These are phyloP conservation scores for Carpinus fangiana DNA, from an alignment of 306 rosid genomes.

Conservation along the genomic window DNA sequence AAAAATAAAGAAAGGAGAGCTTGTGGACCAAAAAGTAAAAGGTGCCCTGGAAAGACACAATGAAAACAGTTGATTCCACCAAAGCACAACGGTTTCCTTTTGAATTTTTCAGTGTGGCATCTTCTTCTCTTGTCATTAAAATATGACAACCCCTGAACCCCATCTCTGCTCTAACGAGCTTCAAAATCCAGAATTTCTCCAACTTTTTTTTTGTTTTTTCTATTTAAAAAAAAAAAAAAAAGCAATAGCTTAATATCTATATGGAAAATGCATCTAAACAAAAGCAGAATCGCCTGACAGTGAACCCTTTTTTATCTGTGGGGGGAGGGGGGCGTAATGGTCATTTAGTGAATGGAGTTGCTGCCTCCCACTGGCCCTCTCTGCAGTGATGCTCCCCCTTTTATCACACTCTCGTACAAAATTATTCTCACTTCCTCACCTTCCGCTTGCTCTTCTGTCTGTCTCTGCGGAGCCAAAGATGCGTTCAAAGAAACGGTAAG, in stretches of 20 bases:
- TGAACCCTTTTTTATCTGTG: too few species aligned
- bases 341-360: not conserved
- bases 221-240: too few species aligned
- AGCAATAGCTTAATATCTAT: too few species aligned
- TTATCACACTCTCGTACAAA: constrained; percentile 21
- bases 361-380: constrained; percentile 14
- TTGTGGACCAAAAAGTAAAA: constrained; percentile 35
- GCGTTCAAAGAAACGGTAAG: constrained; percentile 21
- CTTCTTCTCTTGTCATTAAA: not conserved
- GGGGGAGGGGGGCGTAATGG: not conserved
- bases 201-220: too few species aligned
- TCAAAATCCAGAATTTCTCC: not conserved
- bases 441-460: constrained; percentile 21
- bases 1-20: not conserved
- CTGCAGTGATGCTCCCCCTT: constrained; percentile 2
- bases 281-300: not conserved
- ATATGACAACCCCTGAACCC: too few species aligned
- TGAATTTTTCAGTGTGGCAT: not conserved
- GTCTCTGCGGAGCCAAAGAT: constrained; percentile 17
- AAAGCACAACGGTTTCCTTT: constrained; percentile 8
- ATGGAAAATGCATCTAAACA: not conserved
- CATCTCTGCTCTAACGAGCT: not conserved
- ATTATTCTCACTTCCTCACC: constrained; percentile 27
- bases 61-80: constrained; percentile 19
- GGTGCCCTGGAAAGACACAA: constrained; percentile 20